Evolutionary conservation across 257 asterid species (phyloP).

Genomic region (Paulownia fortunei): DNA sequence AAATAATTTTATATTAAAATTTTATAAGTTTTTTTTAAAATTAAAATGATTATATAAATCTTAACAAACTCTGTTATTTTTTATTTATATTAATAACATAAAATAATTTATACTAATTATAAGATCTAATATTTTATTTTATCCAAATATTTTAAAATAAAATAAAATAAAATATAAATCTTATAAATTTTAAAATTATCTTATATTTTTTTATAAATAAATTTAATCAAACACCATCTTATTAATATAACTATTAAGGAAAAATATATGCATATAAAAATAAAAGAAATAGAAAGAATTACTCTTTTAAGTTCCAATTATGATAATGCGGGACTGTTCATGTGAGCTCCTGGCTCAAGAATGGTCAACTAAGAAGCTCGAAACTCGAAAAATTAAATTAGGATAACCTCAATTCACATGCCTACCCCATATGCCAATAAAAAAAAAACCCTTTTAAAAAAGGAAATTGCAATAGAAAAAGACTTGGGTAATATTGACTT

Average conservation of each 20-base stretch:
- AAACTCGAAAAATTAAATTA: not conserved
- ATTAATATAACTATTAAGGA: not conserved
- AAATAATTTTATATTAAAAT: too few relatives aligned
- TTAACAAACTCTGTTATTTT: too few relatives aligned
- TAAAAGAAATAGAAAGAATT: too few relatives aligned
- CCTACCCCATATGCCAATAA: not conserved
- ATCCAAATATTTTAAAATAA: not conserved
- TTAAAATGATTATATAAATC: too few relatives aligned
- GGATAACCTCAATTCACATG: not conserved
- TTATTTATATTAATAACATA: too few relatives aligned
- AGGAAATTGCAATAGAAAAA: too few relatives aligned
- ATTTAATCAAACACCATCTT: not conserved
- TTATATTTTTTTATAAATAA: too few relatives aligned
- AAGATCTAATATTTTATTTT: not conserved
- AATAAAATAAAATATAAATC: too few relatives aligned
- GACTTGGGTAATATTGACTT: not conserved
- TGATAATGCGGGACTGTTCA: not conserved
- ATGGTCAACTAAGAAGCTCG: slow-evolving; percentile 29
- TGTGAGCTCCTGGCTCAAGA: not conserved
- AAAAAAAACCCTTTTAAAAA: too few relatives aligned
- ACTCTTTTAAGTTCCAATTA: not conserved
- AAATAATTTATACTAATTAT: too few relatives aligned
- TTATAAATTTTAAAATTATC: too few relatives aligned
- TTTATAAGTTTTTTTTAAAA: too few relatives aligned
- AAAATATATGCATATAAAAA: not conserved